Conservation (phyloP, 148 eudicot species). For the Heliamphora exappendiculata region DNA sequence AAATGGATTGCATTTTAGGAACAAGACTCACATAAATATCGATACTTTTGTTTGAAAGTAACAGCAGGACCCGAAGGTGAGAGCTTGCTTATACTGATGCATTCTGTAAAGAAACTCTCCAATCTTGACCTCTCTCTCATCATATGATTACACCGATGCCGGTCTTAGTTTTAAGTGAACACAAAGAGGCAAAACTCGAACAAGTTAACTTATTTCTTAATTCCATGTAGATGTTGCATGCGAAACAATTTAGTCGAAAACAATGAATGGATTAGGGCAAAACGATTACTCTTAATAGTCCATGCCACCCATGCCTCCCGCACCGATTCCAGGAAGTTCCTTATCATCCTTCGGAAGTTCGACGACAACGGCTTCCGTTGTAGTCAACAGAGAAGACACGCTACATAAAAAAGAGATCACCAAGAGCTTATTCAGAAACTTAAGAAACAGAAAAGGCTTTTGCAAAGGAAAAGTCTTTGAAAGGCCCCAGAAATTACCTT, state of each 20-base stretch:
- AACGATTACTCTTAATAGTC: slow-evolving; percentile 25
- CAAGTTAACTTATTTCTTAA: no score
- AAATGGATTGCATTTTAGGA: no score
- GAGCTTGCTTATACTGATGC: no score
- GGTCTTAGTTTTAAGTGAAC: no score
- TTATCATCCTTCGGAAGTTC: slow-evolving; percentile 50
- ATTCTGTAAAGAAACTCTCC: no score
- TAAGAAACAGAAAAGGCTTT: not conserved
- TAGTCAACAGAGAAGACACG: slow-evolving; percentile 75
- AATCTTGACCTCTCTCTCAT: no score
- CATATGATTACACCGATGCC: no score
- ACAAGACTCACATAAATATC: no score
- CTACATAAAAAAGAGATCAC: slow-evolving; percentile 21
- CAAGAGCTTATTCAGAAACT: not conserved
- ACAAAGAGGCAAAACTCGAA: no score
- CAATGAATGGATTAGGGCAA: not conserved
- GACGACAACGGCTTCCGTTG: slow-evolving; percentile 73
- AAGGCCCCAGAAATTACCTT: slow-evolving; percentile 32
- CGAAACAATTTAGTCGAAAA: not conserved
- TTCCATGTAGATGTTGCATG: not conserved
- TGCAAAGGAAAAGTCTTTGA: no score
- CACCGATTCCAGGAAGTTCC: slow-evolving; percentile 26
- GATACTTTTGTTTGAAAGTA: no score
- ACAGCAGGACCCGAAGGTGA: no score
- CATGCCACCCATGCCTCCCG: slow-evolving; percentile 52